Percentiles rank a stretch among this genome's conserved stretches.
These are phyloP conservation scores for Boletellus dicymbophilus DNA, from an alignment of 1,284 basidiomycete species.

Conservation along the genomic window DNA sequence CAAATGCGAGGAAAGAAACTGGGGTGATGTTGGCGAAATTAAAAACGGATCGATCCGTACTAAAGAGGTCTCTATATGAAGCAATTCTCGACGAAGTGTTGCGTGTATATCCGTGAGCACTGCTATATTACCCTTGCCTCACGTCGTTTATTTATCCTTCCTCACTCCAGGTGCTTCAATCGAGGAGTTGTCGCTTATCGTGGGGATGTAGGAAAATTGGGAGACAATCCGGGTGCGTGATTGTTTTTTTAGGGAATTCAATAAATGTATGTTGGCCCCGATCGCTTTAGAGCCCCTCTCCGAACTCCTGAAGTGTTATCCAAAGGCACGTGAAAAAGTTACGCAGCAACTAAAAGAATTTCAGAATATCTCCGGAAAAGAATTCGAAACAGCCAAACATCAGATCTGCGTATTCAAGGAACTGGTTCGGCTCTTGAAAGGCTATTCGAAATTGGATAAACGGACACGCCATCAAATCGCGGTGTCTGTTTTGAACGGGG, in stretches of 20 bases:
- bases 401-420: conserved; percentile 21
- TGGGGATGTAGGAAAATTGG: not conserved
- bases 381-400: conserved; percentile 24
- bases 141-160: not conserved
- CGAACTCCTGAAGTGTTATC: conserved; percentile 14
- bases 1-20: not conserved
- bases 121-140: not conserved
- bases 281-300: conserved; percentile 14
- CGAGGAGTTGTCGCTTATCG: conserved; percentile 9
- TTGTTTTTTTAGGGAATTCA: not conserved
- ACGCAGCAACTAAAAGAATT: not conserved
- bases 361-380: not conserved
- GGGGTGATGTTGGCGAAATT: not conserved
- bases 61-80: conserved; percentile 22
- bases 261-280: not conserved
- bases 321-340: conserved; percentile 17
- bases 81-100: conserved; percentile 20
- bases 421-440: conserved; percentile 8
- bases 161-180: conserved; percentile 16
- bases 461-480: conserved; percentile 4
- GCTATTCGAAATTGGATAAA: conserved; percentile 3
- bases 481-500: conserved; percentile 6
- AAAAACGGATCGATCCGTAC: not conserved
- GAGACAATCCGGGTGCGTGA: conserved; percentile 11
- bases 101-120: conserved; percentile 30